Conservation (phyloP, 1,284 basidiomycete genomes). For the Cutaneotrichosporon mucoides region DNA sequence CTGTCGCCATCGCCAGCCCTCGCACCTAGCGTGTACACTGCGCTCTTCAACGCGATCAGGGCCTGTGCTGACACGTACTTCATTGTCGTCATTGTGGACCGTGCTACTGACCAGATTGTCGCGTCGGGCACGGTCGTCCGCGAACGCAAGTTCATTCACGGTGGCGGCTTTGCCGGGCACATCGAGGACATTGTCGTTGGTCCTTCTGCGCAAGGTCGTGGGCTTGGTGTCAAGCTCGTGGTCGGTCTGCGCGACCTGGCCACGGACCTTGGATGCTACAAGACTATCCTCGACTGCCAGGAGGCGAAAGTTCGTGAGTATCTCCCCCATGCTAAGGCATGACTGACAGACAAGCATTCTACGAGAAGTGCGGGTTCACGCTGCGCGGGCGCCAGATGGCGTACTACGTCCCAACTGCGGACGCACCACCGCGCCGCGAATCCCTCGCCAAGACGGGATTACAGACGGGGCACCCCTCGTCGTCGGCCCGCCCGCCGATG, state of each 20-base stretch:
- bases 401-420: conserved; percentile 23
- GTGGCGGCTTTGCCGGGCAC: conserved; percentile 77
- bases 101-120: conserved; percentile 70
- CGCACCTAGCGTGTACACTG: conserved; percentile 63
- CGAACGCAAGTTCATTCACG: conserved; percentile 89
- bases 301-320: conserved; percentile 80
- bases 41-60: conserved; percentile 58
- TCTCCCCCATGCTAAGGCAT: too few relatives aligned
- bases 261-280: conserved; percentile 76
- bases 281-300: conserved; percentile 93
- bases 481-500: neutral
- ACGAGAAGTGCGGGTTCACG: conserved; percentile 78
- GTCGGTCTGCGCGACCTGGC: conserved; percentile 73
- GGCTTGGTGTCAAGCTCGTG: conserved; percentile 75
- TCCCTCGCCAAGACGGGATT: neutral
- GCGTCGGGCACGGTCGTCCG: conserved; percentile 79
- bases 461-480: neutral
- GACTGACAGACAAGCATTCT: conserved; percentile 65
- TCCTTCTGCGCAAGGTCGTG: conserved; percentile 84
- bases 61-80: conserved; percentile 66
- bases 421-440: conserved; percentile 2
- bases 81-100: conserved; percentile 76
- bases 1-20: conserved; percentile 75
- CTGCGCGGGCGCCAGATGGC: conserved; percentile 32
- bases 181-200: conserved; percentile 97